A percentile compares a stretch with the other conserved stretches of the same genome.
Evolutionary conservation across 352 stramenopile genomes (phyloP).

Genomic region (Thraustotheca clavata): DNA sequence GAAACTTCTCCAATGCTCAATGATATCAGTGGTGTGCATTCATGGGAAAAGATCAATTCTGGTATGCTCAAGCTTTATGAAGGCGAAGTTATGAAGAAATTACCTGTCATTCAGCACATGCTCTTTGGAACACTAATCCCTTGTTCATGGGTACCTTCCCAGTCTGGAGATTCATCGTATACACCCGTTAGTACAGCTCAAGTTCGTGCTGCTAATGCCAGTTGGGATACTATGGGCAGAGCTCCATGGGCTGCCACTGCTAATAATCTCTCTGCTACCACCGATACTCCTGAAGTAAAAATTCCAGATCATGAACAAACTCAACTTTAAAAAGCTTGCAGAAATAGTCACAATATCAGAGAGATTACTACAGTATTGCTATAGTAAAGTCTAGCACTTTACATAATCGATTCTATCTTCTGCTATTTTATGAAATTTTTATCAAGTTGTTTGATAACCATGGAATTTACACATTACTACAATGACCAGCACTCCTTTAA

Average conservation of each 20-base stretch:
- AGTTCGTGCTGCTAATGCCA: not conserved
- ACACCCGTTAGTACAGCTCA: constrained; percentile 24
- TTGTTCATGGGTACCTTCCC: constrained; percentile 67
- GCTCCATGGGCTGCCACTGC: not conserved
- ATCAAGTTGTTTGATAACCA: no score
- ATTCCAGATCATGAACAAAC: not conserved
- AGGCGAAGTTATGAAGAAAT: constrained; percentile 97
- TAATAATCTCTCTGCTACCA: not conserved
- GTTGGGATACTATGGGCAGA: not conserved
- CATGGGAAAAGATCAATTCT: constrained; percentile 89
- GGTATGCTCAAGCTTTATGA: constrained; percentile 88
- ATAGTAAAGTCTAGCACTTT: no score
- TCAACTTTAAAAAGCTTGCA: not conserved
- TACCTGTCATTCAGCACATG: constrained; percentile 98
- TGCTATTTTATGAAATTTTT: no score
- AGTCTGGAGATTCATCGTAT: constrained; percentile 23
- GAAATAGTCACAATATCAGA: no score
- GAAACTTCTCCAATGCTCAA: constrained; percentile 92
- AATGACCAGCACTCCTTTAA: no score
- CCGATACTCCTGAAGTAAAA: not conserved
- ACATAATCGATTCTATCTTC: no score
- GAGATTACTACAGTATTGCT: no score
- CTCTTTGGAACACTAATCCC: constrained; percentile 93
- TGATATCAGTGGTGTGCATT: constrained; percentile 82
- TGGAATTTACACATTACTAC: no score